Evolutionary conservation across 345 rosid genomes (phyloP).

Genomic region (Sonneratia alba): DNA sequence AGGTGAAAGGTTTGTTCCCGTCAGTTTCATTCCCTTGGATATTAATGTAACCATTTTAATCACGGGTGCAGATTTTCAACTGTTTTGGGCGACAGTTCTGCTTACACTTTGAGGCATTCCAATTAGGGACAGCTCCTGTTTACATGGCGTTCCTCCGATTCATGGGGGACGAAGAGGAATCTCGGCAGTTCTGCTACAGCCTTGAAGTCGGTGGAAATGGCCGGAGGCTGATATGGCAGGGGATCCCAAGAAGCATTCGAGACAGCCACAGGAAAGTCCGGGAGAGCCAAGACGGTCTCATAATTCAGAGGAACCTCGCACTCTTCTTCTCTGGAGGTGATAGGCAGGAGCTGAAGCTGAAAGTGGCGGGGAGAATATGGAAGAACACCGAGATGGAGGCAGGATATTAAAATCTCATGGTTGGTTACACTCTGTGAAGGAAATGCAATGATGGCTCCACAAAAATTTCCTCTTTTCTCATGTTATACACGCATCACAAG

Average conservation of each 20-base stretch:
- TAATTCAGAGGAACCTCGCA: conserved; percentile 41
- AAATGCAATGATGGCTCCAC: background rate
- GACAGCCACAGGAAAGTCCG: conserved; percentile 48
- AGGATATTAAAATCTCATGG: background rate
- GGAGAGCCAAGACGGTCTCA: conserved; percentile 48
- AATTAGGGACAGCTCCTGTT: conserved; percentile 40
- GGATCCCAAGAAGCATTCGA: conserved; percentile 44
- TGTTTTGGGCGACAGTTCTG: conserved; percentile 48
- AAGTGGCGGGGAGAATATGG: conserved; percentile 46
- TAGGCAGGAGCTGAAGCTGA: conserved; percentile 35
- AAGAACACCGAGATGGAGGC: conserved; percentile 25
- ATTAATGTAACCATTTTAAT: background rate
- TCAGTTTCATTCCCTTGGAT: background rate
- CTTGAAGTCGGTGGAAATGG: conserved; percentile 48
- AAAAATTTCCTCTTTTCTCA: too few species aligned
- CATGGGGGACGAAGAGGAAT: conserved; percentile 47
- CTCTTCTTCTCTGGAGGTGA: conserved; percentile 50
- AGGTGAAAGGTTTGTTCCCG: background rate
- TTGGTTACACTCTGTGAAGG: background rate
- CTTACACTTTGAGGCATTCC: conserved; percentile 53
- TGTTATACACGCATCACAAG: too few species aligned
- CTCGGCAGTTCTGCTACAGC: conserved; percentile 41
- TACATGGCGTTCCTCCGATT: conserved; percentile 55
- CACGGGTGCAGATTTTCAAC: conserved; percentile 33
- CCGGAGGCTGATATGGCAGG: conserved; percentile 46